Evolutionary conservation across 2,329 filamentous ascomycete species (phyloP).

Genomic region (Cladosporium sp.): DNA sequence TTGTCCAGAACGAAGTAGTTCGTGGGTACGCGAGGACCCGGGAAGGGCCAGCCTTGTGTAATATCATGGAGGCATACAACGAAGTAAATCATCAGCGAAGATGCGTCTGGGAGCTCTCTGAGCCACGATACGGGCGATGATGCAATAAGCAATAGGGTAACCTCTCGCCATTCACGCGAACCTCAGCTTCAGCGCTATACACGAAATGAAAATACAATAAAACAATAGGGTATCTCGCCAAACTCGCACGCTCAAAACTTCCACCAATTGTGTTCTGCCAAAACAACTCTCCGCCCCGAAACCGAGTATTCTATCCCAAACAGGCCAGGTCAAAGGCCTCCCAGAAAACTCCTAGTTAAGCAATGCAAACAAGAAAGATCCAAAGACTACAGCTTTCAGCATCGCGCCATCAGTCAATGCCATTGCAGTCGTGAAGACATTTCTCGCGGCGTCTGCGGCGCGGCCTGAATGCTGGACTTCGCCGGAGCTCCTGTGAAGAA

Average conservation of each 20-base stretch:
- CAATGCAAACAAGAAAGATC: constrained; percentile 3
- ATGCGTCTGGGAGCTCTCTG: no score
- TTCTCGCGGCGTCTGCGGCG: constrained; percentile 16
- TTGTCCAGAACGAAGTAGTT: no score
- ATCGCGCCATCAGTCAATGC: constrained; percentile 19
- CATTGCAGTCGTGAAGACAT: constrained; percentile 14
- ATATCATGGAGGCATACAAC: no score
- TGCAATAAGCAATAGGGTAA: neutral
- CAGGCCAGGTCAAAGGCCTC: neutral
- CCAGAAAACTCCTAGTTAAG: neutral
- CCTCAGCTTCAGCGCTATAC: constrained; percentile 2
- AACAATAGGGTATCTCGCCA: constrained; percentile 8
- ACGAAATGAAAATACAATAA: neutral
- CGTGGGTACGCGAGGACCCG: no score
- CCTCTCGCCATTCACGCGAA: neutral
- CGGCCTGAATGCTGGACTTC: constrained; percentile 12
- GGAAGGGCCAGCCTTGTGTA: no score
- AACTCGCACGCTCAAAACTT: neutral
- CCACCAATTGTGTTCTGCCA: no score
- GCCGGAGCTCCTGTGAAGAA: constrained; percentile 4
- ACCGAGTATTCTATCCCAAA: no score
- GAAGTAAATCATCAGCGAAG: no score
- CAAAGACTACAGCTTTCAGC: constrained; percentile 9
- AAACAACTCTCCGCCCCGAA: no score
- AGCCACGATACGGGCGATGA: no score